A percentile compares a stretch with the other conserved stretches of the same genome.
Evolutionary conservation across 495 filamentous ascomycete species (phyloP).

Genomic region (Hypoxylon trugodes): DNA sequence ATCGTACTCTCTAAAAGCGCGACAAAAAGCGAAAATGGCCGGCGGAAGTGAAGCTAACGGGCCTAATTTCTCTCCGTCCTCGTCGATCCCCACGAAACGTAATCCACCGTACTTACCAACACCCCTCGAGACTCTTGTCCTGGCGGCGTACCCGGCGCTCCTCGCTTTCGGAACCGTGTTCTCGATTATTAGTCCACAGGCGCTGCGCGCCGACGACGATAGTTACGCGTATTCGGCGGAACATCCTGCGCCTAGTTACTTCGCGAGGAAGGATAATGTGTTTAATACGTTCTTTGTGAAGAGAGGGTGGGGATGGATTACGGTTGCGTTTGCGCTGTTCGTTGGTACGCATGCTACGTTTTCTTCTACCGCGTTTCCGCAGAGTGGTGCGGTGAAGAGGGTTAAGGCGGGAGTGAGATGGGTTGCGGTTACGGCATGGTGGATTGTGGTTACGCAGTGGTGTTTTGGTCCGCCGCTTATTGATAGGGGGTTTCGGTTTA

Average conservation of each 20-base stretch:
- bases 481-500: constrained; percentile 81
- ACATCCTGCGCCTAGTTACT: constrained; percentile 90
- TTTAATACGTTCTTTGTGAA: constrained; percentile 95
- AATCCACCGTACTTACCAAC: constrained; percentile 67
- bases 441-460: constrained; percentile 91
- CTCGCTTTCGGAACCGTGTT: constrained; percentile 83
- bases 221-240: constrained; percentile 62
- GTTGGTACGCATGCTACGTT: constrained; percentile 69
- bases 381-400: constrained; percentile 46
- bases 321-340: constrained; percentile 70
- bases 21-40: constrained; percentile 23
- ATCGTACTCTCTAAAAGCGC: constrained; percentile 26
- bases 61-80: neutral
- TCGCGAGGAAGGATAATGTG: constrained; percentile 88
- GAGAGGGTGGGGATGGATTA: constrained; percentile 91
- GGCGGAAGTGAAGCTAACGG: neutral
- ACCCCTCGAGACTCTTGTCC: constrained; percentile 66
- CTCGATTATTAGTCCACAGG: constrained; percentile 76
- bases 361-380: no score
- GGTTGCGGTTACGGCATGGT: constrained; percentile 73
- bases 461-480: constrained; percentile 91
- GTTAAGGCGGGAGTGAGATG: constrained; percentile 70
- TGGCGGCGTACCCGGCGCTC: constrained; percentile 76
- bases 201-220: constrained; percentile 66
- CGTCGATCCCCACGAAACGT: constrained; percentile 28